Base-by-base conservation (phyloP, 306 rosid species). In the Spatholobus suberectus region DNA sequence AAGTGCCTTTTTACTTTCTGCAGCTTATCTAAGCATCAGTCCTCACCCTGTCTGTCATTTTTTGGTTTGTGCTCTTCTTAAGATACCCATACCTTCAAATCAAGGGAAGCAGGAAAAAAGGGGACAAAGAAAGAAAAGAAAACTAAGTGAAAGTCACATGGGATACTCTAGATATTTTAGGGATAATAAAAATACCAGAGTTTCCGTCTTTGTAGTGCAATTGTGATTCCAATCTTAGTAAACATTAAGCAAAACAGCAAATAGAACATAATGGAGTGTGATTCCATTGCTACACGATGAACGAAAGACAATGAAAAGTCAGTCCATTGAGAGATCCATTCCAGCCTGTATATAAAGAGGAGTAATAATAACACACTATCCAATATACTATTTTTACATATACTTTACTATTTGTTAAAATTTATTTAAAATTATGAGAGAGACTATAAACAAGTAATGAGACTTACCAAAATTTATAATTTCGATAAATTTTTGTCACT, bases 11-110 rank as follows among this genome's bases (percentile, higher is more conserved):
- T 70, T 72, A 68, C 11, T 57, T 47, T 15, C 55, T 18, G 11
- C 23, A 49, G 12, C 76, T 52, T 13, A 38, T 21, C 47, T 4
- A 23, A 43, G 17, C 26, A 32, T 63, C 67, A 20, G 2, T 43
- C 37, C 20, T 61, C 21, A 3, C 5, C 55, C 43, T 75, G 23
- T 83, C 82, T 83, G 43, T 83, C 73, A 59, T 63, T 27, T 77
- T 71, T 61, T 47, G 62, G 17, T 77, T 73, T 14, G 72, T 29
- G 40, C 57, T 2, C 41, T 74, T 58, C 66, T 47, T 63, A 17
- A 66, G 81, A 74, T 65, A 13, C 80, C 81, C 40, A 41, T 59
- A 14, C 55, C 40, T 13, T 40, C 44, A 26, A 58, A 17, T 29
- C 44, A 72, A 71, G 26, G 26, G 40, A 44, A 3, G 4, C 13